These are phyloP conservation scores for Didymella segeticola DNA, from an alignment of 2,329 filamentous ascomycete species.

Conservation along the genomic window DNA sequence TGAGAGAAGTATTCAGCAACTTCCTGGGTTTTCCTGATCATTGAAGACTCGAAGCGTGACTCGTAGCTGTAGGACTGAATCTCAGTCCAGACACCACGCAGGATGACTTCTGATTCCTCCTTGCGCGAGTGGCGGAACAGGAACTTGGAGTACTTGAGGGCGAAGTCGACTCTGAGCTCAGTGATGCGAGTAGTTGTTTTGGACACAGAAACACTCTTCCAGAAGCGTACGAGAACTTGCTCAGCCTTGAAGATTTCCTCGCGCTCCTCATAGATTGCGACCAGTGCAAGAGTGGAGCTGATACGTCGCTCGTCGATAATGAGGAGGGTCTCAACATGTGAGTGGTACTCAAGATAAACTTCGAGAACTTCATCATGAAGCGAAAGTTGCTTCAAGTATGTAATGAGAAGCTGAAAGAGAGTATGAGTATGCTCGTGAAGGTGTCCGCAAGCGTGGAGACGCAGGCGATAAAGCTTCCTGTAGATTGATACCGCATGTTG, in stretches of 20 bases:
- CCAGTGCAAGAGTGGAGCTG: constrained; percentile 21
- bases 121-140: constrained; percentile 27
- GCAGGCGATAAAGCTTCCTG: constrained; percentile 29
- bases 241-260: constrained; percentile 33
- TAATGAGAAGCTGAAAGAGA: constrained; percentile 25
- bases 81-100: constrained; percentile 30
- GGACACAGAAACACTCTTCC: constrained; percentile 25
- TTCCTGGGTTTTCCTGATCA: constrained; percentile 27
- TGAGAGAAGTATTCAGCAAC: constrained; percentile 27
- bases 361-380: constrained; percentile 26
- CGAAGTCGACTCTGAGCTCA: constrained; percentile 28
- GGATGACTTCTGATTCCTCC: constrained; percentile 32
- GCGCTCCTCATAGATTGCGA: constrained; percentile 32
- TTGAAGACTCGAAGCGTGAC: constrained; percentile 26
- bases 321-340: constrained; percentile 22
- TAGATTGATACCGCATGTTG: constrained; percentile 33
- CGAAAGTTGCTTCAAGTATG: constrained; percentile 28
- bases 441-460: constrained; percentile 28
- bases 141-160: constrained; percentile 32
- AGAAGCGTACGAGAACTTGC: constrained; percentile 32
- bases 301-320: constrained; percentile 31
- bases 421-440: constrained; percentile 29
- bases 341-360: constrained; percentile 27
- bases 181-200: constrained; percentile 22
- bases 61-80: constrained; percentile 32